Evolutionary conservation across 1,284 basidiomycete species (phyloP).

Genomic region (Coniferiporia weirii): DNA sequence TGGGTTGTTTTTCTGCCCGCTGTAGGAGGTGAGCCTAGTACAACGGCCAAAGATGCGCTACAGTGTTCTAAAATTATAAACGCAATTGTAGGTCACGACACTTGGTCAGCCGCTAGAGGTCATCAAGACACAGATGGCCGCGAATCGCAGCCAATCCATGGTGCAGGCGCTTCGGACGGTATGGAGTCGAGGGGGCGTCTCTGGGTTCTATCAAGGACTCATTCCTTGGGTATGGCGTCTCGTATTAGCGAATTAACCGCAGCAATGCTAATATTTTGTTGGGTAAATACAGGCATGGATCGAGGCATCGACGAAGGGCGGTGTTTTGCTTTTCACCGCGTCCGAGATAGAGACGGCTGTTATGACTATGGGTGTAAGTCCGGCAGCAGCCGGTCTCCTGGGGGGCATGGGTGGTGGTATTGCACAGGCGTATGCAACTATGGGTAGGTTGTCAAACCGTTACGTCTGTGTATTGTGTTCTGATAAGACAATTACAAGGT

Average conservation of each 20-base stretch:
- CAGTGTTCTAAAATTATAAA: not conserved
- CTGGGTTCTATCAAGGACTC: slow-evolving; percentile 96
- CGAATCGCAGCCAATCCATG: slow-evolving; percentile 90
- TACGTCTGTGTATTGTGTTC: not conserved
- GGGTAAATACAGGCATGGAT: slow-evolving; percentile 81
- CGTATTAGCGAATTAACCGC: slow-evolving; percentile 1
- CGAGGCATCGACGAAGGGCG: slow-evolving; percentile 98
- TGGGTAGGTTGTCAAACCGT: slow-evolving; percentile 63
- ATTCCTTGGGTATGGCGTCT: slow-evolving; percentile 85
- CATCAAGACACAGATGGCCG: slow-evolving; percentile 98
- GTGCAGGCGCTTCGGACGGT: slow-evolving; percentile 79
- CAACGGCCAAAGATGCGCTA: slow-evolving; percentile 14
- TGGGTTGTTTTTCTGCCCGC: not conserved
- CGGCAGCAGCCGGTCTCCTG: slow-evolving; percentile 81
- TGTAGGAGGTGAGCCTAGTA: slow-evolving; percentile 41
- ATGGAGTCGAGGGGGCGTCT: slow-evolving; percentile 86
- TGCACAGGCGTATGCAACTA: slow-evolving; percentile 97
- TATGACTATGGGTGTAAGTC: slow-evolving; percentile 64
- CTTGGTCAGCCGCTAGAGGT: slow-evolving; percentile 98
- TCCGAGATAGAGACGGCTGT: slow-evolving; percentile 86
- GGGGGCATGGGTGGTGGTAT: slow-evolving; percentile 98
- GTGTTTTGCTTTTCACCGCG: slow-evolving; percentile 92
- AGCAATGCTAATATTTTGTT: not conserved
- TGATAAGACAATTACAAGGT: slow-evolving; percentile 43
- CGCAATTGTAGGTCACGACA: slow-evolving; percentile 72